Percentiles rank a stretch among this genome's conserved stretches.
Conservation (phyloP, 2,329 filamentous ascomycete genomes). For the Nemania sp. region DNA sequence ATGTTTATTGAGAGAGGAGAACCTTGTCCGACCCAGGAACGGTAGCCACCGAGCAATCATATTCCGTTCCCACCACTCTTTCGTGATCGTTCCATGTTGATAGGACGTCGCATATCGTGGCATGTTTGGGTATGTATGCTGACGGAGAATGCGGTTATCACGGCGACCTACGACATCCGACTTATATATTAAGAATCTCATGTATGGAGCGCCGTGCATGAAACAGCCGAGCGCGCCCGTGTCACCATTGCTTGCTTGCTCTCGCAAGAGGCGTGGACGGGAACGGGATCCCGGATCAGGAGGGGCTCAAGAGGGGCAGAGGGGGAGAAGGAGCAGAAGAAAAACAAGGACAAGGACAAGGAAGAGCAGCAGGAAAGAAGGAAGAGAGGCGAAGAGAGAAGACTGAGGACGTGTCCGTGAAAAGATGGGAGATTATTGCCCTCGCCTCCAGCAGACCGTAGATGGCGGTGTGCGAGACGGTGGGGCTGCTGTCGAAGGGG, state of each 20-base stretch:
- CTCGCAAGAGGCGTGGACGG: neutral
- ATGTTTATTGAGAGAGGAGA: slow-evolving; percentile 24
- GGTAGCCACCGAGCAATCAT: slow-evolving; percentile 20
- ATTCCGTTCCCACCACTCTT: slow-evolving; percentile 16
- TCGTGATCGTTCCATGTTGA: slow-evolving; percentile 18
- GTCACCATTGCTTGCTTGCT: slow-evolving; percentile 12
- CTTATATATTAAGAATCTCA: slow-evolving; percentile 1
- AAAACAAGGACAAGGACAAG: neutral
- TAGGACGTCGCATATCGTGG: slow-evolving; percentile 26
- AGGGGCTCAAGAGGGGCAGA: neutral
- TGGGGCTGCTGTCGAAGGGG: slow-evolving; percentile 21
- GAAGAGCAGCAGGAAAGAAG: neutral
- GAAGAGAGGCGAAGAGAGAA: neutral
- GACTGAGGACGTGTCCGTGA: neutral
- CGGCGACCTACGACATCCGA: slow-evolving; percentile 6
- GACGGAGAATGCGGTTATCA: slow-evolving; percentile 6
- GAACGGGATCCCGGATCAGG: neutral
- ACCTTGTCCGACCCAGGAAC: slow-evolving; percentile 15
- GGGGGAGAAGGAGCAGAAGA: neutral
- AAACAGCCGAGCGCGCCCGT: slow-evolving; percentile 4
- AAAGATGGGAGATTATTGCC: slow-evolving; percentile 19
- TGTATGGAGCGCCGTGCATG: neutral
- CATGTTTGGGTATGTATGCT: slow-evolving; percentile 27
- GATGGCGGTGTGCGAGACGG: slow-evolving; percentile 30
- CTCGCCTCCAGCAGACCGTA: slow-evolving; percentile 11